Evolutionary conservation across 345 rosid genomes (phyloP), one percentile per base, ranked within the genome.

Genomic region (Psidium friedrichsthalianum): DNA sequence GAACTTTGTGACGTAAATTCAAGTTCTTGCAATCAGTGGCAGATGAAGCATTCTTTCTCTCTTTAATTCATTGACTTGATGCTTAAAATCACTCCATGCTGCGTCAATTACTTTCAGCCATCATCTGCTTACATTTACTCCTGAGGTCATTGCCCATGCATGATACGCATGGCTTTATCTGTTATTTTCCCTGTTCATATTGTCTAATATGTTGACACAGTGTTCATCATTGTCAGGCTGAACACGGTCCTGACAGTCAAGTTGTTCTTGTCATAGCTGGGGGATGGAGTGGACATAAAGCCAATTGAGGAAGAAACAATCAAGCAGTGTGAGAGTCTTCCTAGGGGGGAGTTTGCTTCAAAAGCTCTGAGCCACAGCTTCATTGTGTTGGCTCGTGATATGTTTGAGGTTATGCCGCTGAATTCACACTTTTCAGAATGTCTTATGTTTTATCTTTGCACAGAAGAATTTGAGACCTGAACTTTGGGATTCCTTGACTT

Each of bases 181-280:
- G 8, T 14, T 32, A 74, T 13, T 5, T 85, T 20, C 51, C n/a
- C 5, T 3, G 24, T 14, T 56, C 21, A 21, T 49, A 25, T 84
- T 9, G 4, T 32, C 27, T 5, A 6, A 51, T 84, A 25, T 29
- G 24, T 78, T 7, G 14, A 57, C 14, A 24, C 61, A 57, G 10
- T 29, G 5, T 52, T 86, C 86, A 82, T 42, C 13, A 64, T 47
- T 88, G 87, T 85, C 92, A 95, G 98, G 99, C 98, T 56, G 98
- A 95, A 90, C 98, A 93, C 88, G 99, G 98, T 82, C 98, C 98
- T 69, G 98, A 97, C 90, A 95, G 99, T 89, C 98, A 95, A 88
- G 98, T 95, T 89, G 98, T 97, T 87, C 97, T 95, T 86, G 98
- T 95, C 82, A 89, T 93, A 86, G 92, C n/a, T 89, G 56, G 98